Conservation (phyloP, 2,329 filamentous ascomycete species). For the Aureobasidium vineae region DNA sequence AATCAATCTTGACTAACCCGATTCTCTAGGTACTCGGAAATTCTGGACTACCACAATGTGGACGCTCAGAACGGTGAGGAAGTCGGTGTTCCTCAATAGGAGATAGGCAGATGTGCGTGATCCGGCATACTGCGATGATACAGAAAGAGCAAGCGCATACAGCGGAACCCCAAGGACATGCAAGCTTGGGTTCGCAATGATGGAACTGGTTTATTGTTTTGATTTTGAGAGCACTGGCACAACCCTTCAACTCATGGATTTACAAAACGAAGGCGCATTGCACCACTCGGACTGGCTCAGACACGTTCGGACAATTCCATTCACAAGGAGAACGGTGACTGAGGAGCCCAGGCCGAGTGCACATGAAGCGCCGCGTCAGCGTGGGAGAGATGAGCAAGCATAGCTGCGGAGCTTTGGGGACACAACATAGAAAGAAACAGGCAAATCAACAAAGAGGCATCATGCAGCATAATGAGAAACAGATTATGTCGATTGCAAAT, state of each 20-base stretch:
- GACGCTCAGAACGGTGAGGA: conserved; percentile 51
- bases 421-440: conserved; percentile 23
- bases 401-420: conserved; percentile 15
- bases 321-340: not conserved
- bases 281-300: not conserved
- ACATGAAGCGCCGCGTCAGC: not conserved
- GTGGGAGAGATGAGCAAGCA: conserved; percentile 8
- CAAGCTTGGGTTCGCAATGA: conserved; percentile 23
- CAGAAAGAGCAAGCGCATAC: conserved; percentile 24
- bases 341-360: not conserved
- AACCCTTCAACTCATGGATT: conserved; percentile 13
- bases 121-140: not conserved
- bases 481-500: not conserved
- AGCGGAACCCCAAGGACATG: conserved; percentile 20
- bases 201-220: conserved; percentile 25
- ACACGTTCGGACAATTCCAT: not conserved
- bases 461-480: conserved; percentile 6
- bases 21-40: conserved; percentile 83
- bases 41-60: conserved; percentile 97
- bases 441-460: conserved; percentile 15
- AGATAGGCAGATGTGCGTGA: not conserved
- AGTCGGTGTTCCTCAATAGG: conserved; percentile 11
- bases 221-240: conserved; percentile 15
- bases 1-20: not conserved
- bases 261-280: conserved; percentile 11